These are phyloP conservation scores for Jacaranda copaia DNA, from an alignment of 257 asterid genomes.

Conservation along the genomic window DNA sequence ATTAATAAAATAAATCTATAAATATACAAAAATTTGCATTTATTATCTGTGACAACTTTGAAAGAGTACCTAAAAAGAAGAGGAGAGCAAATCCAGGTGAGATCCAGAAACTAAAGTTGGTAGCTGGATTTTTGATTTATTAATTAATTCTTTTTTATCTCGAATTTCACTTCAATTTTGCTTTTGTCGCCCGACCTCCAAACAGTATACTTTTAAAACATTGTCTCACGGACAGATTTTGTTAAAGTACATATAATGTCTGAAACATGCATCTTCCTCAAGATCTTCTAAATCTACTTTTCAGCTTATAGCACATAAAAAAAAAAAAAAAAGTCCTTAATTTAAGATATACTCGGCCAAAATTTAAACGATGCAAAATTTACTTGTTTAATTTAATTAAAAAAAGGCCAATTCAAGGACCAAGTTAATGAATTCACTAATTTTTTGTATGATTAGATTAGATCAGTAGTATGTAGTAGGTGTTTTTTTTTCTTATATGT, in stretches of 20 bases:
- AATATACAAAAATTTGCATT: no score
- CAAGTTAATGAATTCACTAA: no score
- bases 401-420: no score
- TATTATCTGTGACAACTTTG: not conserved
- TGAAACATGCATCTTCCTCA: not conserved
- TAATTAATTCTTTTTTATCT: not conserved
- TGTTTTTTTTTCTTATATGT: no score
- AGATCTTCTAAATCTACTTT: constrained; percentile 18
- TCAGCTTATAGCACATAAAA: not conserved
- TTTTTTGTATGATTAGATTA: no score
- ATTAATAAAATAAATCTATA: no score
- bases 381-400: no score
- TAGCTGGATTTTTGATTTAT: not conserved
- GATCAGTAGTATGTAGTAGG: no score
- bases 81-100: constrained; percentile 35
- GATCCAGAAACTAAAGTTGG: constrained; percentile 12
- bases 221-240: not conserved
- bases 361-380: no score
- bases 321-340: no score
- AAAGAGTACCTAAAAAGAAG: constrained; percentile 33
- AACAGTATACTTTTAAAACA: not conserved
- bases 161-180: constrained; percentile 4
- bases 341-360: no score
- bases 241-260: not conserved
- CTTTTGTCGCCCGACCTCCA: not conserved